Evolutionary conservation across 306 rosid species (phyloP), one percentile per base, ranked within the genome.

Genomic region (Malus asiatica): DNA sequence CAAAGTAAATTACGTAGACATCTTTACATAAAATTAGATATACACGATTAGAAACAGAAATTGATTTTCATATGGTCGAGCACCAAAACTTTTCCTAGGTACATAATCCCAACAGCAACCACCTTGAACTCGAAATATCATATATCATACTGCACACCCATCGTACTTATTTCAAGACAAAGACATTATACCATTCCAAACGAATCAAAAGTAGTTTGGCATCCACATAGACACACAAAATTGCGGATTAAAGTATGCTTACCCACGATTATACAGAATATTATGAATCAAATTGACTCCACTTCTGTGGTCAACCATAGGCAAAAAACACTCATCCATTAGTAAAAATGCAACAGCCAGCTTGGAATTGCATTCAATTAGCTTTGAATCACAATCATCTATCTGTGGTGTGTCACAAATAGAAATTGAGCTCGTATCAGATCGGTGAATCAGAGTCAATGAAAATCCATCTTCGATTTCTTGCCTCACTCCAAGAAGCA

Each of bases 291-390:
- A 87, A 85, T 94, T 91, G 73, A 84, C 78, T 78, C 97, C 96
- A 42, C 98, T 91, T 88, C 96, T 94, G 35, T 90, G 91, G 80
- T 94, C 97, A 80, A 90, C 84, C 77, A 87, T 79, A 35, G 98
- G 97, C 88, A 90, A 85, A 89, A 94, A 94, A 82, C 98, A 94
- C 88, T 94, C 98, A 13, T 94, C 91, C 98, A 94, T 90, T 68
- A 94, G 53, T 66, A 82, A 84, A 80, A 91, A 78, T 27, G 97
- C 93, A 83, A 94, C 96, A 78, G 97, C 97, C 73, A 94, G 88
- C 91, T 87, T 90, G 77, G 96, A 85, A 84, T 94, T 94, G 80
- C 89, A 84, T 77, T 90, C 96, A 76, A 96, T 91, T 73, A 90
- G 84, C 89, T 80, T 84, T 73, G 97, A 81, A 83, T 88, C 84